Evolutionary conservation across 2,329 filamentous ascomycete genomes (phyloP).

Genomic region (Neonectria faginata): DNA sequence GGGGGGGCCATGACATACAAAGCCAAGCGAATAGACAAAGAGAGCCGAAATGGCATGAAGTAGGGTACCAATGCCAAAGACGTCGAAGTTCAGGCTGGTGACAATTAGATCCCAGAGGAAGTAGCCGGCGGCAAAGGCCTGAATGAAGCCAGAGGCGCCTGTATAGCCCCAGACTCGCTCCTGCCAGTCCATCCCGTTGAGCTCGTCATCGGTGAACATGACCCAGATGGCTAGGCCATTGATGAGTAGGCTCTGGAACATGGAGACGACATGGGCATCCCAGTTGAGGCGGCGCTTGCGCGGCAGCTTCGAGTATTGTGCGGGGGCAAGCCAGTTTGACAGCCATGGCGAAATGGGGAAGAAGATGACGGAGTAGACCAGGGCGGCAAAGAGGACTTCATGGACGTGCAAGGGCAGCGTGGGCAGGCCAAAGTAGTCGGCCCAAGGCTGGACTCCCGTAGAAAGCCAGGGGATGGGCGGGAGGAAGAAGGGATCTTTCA

Average conservation of each 20-base stretch:
- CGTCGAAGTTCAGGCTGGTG: constrained; percentile 73
- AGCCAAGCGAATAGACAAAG: constrained; percentile 80
- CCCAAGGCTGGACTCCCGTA: constrained; percentile 70
- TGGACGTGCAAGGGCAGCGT: constrained; percentile 82
- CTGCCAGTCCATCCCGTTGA: constrained; percentile 72
- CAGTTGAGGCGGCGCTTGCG: constrained; percentile 78
- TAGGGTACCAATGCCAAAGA: constrained; percentile 82
- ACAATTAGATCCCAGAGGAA: constrained; percentile 86
- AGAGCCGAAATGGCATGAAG: constrained; percentile 82
- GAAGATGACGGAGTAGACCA: constrained; percentile 77
- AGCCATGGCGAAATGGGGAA: constrained; percentile 74
- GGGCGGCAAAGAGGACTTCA: constrained; percentile 75
- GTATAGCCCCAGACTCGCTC: constrained; percentile 84
- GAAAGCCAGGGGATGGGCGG: constrained; percentile 68
- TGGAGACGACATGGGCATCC: constrained; percentile 88
- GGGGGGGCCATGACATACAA: constrained; percentile 67
- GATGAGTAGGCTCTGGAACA: constrained; percentile 80
- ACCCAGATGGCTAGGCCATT: constrained; percentile 79
- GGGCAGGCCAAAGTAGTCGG: constrained; percentile 70
- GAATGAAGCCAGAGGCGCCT: constrained; percentile 76
- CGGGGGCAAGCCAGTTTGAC: constrained; percentile 71
- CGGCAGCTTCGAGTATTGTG: constrained; percentile 72
- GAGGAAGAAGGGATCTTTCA: constrained; percentile 81
- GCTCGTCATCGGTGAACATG: constrained; percentile 75
- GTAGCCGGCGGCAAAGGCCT: constrained; percentile 82